phyloP scores from a whole-genome alignment of 2,329 filamentous ascomycete genomes.

The Fusarium multiceps region DNA sequence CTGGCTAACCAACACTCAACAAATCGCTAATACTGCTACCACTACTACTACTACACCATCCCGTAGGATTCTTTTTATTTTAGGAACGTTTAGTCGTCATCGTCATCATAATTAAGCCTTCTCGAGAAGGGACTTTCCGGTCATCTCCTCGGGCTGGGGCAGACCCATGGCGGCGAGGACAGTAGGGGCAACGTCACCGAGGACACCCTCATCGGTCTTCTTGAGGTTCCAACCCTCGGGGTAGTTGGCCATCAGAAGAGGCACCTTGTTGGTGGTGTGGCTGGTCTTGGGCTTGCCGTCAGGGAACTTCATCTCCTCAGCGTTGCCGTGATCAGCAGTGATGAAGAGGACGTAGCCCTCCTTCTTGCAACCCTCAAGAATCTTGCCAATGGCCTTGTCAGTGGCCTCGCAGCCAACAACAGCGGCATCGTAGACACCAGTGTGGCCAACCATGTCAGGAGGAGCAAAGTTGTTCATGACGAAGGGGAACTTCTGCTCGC shows the following conservation, averaged over 20 bases:
- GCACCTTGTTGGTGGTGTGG: conserved; percentile 97
- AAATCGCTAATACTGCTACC: conserved; percentile 28
- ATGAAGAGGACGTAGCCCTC: conserved; percentile 94
- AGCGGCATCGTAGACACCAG: conserved; percentile 95
- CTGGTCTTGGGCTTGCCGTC: conserved; percentile 98
- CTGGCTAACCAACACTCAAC: conserved; percentile 36
- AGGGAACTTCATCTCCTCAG: conserved; percentile 98
- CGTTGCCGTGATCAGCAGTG: conserved; percentile 96
- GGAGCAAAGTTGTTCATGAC: conserved; percentile 99
- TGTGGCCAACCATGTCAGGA: conserved; percentile 99
- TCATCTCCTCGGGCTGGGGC: conserved; percentile 91
- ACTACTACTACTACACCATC: conserved; percentile 26
- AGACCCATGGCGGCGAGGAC: conserved; percentile 91
- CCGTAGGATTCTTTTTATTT: conserved; percentile 5
- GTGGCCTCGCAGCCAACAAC: conserved; percentile 86
- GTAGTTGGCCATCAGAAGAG: conserved; percentile 97
- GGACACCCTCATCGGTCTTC: conserved; percentile 85
- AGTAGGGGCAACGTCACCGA: conserved; percentile 97
- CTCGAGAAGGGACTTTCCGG: conserved; percentile 82
- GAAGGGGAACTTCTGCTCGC: conserved; percentile 89
- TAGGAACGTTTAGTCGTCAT: conserved; percentile 5
- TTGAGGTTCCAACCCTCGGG: conserved; percentile 84
- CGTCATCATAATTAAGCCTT: conserved; percentile 64
- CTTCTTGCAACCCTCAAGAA: conserved; percentile 94
- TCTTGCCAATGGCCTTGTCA: conserved; percentile 91